Percentiles rank a stretch among this genome's conserved stretches.
These are phyloP conservation scores for grape (Vitis vinifera) DNA, from an alignment of 164 flowering plant genomes.

Conservation along the genomic window ASM3070453v1 NC_081810.1:179001-179500, in stretches of 20 bases:
- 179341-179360: slow-evolving; percentile 99
- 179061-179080: slow-evolving; percentile 93
- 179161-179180: neutral
- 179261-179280: slow-evolving; percentile 81
- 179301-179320: slow-evolving; percentile 95
- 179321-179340: slow-evolving; percentile 88
- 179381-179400: slow-evolving; percentile 93
- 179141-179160: neutral
- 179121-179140: neutral
- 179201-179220: slow-evolving; percentile 84
- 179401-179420: slow-evolving; percentile 86
- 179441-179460: slow-evolving; percentile 7
- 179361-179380: slow-evolving; percentile 97
- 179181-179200: slow-evolving; percentile 93
- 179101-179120: slow-evolving; percentile 44
- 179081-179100: slow-evolving; percentile 94
- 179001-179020: neutral
- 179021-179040: neutral
- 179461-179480: too few relatives aligned
- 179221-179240: slow-evolving; percentile 76
- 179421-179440: slow-evolving; percentile 33
- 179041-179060: slow-evolving; percentile 58
- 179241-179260: slow-evolving; percentile 96
- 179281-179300: slow-evolving; percentile 97
- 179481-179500: too few relatives aligned